Evolutionary conservation across 306 rosid species (phyloP).

Genomic region (Trifolium dubium): DNA sequence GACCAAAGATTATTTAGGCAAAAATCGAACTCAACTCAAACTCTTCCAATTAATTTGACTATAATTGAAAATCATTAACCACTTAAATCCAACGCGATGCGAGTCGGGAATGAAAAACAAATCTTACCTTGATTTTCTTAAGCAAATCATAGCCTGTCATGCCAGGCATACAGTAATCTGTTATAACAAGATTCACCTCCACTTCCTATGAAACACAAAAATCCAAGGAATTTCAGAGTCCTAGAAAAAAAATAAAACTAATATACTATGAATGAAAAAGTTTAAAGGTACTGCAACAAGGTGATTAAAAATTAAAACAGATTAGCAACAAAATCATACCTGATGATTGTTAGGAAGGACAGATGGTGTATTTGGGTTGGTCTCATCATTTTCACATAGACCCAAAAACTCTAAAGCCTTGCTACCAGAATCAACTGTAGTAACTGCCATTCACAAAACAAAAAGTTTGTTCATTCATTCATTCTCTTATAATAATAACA

Average conservation of each 20-base stretch:
- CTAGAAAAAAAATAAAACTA: slow-evolving; percentile 35
- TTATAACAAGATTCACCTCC: slow-evolving; percentile 90
- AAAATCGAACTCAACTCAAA: background rate
- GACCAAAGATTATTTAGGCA: background rate
- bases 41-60: background rate
- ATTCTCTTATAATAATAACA: background rate
- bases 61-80: background rate
- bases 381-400: slow-evolving; percentile 58
- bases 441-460: slow-evolving; percentile 61
- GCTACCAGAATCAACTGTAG: slow-evolving; percentile 96
- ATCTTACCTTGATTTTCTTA: slow-evolving; percentile 83
- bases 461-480: background rate
- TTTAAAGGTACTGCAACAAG: background rate
- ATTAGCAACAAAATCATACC: slow-evolving; percentile 52
- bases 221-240: slow-evolving; percentile 39
- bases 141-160: slow-evolving; percentile 98
- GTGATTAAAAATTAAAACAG: slow-evolving; percentile 25
- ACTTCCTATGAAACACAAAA: slow-evolving; percentile 60
- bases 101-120: slow-evolving; percentile 44
- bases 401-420: slow-evolving; percentile 95
- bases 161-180: slow-evolving; percentile 98
- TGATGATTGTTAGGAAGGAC: slow-evolving; percentile 58
- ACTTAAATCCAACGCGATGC: background rate
- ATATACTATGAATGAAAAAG: background rate
- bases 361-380: slow-evolving; percentile 53